Evolutionary conservation across 805 yeast genomes (phyloP).

Genomic region (Wickerhamiella sorbophila): DNA sequence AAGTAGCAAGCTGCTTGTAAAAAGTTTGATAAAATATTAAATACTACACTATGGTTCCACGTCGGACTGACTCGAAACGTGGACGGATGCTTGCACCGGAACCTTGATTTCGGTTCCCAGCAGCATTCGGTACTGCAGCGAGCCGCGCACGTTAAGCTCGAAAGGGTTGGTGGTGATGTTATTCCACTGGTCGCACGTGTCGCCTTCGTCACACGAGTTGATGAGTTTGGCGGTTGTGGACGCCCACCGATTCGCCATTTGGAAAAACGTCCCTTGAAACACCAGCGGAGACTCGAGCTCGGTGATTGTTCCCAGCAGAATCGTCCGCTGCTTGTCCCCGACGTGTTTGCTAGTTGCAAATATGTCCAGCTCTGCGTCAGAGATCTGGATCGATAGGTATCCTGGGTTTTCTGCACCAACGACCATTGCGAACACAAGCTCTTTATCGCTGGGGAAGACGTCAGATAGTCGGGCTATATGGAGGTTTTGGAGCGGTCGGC

Average conservation of each 20-base stretch:
- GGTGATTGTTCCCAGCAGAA: constrained; percentile 56
- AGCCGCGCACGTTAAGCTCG: constrained; percentile 72
- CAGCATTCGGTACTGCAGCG: constrained; percentile 63
- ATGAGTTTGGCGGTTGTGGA: constrained; percentile 56
- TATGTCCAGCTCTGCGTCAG: constrained; percentile 61
- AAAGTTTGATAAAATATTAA: no score
- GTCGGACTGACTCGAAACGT: no score
- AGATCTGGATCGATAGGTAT: constrained; percentile 48
- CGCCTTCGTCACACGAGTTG: constrained; percentile 46
- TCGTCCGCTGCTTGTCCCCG: constrained; percentile 38
- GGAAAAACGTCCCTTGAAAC: constrained; percentile 66
- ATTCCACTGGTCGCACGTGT: constrained; percentile 46
- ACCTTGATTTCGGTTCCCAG: constrained; percentile 27
- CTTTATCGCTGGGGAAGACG: constrained; percentile 69
- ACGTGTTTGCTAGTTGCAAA: constrained; percentile 37
- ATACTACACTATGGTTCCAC: no score
- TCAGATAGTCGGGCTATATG: constrained; percentile 48
- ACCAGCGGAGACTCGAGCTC: constrained; percentile 56
- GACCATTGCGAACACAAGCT: constrained; percentile 61
- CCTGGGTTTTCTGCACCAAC: constrained; percentile 84
- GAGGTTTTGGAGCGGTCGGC: constrained; percentile 64
- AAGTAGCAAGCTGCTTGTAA: neutral
- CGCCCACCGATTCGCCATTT: constrained; percentile 33
- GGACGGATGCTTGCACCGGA: constrained; percentile 11
- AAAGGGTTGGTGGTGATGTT: constrained; percentile 64